Conservation (phyloP, 106 monocot species). For the Gastrodia elata region DNA sequence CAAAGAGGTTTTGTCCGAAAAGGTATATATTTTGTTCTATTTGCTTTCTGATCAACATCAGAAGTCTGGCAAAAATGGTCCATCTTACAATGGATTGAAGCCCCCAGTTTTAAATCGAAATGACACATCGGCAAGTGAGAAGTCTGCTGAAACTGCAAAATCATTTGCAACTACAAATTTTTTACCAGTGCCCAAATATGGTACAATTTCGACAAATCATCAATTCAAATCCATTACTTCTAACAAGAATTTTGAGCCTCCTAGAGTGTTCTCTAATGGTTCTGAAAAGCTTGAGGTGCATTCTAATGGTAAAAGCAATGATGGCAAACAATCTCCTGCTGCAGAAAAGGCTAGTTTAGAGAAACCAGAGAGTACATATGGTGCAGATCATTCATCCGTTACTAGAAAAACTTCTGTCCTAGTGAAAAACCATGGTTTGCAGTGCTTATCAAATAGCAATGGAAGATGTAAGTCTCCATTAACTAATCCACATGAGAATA, state of each 20-base stretch:
- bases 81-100: slow-evolving; percentile 20
- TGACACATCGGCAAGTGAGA: slow-evolving; percentile 7
- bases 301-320: slow-evolving; percentile 10
- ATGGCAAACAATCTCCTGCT: slow-evolving; percentile 11
- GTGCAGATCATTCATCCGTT: slow-evolving; percentile 3
- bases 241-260: slow-evolving; percentile 30
- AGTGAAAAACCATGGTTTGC: slow-evolving; percentile 7
- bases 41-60: slow-evolving; percentile 40
- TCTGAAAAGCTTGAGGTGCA: slow-evolving; percentile 27
- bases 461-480: not conserved
- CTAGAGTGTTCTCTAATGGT: slow-evolving; percentile 36
- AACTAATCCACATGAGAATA: slow-evolving; percentile 7
- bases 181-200: slow-evolving; percentile 28
- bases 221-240: slow-evolving; percentile 27
- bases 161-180: slow-evolving; percentile 10
- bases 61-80: slow-evolving; percentile 28
- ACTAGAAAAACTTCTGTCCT: slow-evolving; percentile 15
- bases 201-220: slow-evolving; percentile 25
- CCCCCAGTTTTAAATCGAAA: slow-evolving; percentile 27
- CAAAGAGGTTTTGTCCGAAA: slow-evolving; percentile 87
- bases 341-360: slow-evolving; percentile 19
- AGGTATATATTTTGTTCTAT: slow-evolving; percentile 93
- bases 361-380: slow-evolving; percentile 13
- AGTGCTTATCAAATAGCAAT: slow-evolving; percentile 24
- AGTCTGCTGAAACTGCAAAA: slow-evolving; percentile 24